Conservation (phyloP, 179 eudicot genomes). For the Beta lomatogona region DNA sequence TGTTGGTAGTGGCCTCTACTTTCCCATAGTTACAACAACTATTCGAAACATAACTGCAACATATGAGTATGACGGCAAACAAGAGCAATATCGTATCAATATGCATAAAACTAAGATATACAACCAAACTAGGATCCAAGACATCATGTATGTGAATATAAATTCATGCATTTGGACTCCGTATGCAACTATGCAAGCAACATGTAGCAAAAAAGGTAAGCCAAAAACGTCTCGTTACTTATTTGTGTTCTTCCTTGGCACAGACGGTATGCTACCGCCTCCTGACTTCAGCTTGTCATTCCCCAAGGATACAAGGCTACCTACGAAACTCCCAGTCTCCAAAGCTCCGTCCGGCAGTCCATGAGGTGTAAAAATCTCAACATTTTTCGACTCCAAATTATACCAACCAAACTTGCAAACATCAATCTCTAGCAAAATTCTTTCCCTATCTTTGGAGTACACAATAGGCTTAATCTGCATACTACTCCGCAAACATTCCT, state of each 20-base stretch:
- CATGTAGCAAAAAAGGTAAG: neutral
- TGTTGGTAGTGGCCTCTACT: neutral
- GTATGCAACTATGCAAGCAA: neutral
- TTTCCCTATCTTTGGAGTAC: constrained; percentile 15
- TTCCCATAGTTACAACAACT: neutral
- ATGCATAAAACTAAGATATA: too few relatives aligned
- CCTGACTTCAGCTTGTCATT: neutral
- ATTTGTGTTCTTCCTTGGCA: constrained; percentile 10
- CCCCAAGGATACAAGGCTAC: constrained; percentile 21
- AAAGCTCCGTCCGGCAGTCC: neutral
- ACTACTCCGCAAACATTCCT: neutral
- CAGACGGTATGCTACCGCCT: neutral
- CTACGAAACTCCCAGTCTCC: constrained; percentile 18
- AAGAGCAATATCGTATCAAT: neutral
- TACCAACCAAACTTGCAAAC: constrained; percentile 13
- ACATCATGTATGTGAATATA: neutral
- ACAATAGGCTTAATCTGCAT: constrained; percentile 15
- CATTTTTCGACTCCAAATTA: constrained; percentile 8
- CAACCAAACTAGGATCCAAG: neutral
- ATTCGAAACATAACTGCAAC: neutral
- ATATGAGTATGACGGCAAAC: neutral
- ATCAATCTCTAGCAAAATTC: constrained; percentile 23
- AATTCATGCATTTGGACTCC: neutral
- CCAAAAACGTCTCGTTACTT: constrained; percentile 2
- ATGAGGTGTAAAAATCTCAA: constrained; percentile 11